phyloP scores from a whole-genome alignment of 2,329 filamentous ascomycete species.

The Madurella fahalii region DNA sequence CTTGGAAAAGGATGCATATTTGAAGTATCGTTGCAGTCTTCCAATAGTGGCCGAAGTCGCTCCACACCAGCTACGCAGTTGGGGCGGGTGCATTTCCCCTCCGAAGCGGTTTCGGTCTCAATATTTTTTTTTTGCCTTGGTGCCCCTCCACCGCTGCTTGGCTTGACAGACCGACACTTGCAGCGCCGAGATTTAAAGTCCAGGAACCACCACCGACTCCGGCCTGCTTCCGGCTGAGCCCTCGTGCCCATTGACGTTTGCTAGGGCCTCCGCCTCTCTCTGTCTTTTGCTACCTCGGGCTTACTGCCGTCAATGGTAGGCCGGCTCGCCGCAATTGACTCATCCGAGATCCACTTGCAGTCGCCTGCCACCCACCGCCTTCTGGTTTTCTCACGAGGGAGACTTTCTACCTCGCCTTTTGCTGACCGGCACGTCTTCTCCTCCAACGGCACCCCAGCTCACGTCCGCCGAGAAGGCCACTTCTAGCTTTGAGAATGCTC shows the following conservation, averaged over 20 bases:
- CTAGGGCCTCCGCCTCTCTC: conserved; percentile 17
- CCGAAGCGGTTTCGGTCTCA: conserved; percentile 26
- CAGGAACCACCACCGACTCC: conserved; percentile 16
- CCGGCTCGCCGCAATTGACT: conserved; percentile 21
- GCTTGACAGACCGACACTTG: conserved; percentile 12
- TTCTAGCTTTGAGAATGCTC: conserved; percentile 35
- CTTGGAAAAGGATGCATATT: conserved; percentile 2
- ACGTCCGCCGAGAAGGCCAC: neutral
- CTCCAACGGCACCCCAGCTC: neutral
- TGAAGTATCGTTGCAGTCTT: neutral
- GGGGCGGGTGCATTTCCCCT: conserved; percentile 10
- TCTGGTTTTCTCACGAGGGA: neutral
- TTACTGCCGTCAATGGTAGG: conserved; percentile 23
- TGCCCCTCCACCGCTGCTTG: conserved; percentile 26
- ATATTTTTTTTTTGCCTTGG: conserved; percentile 26
- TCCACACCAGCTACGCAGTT: conserved; percentile 6
- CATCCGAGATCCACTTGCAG: conserved; percentile 17
- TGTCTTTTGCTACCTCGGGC: conserved; percentile 11
- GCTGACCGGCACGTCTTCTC: neutral
- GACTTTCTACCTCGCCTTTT: neutral
- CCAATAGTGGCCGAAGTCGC: conserved; percentile 11
- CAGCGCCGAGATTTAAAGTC: conserved; percentile 13
- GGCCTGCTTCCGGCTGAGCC: conserved; percentile 16
- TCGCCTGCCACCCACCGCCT: neutral
- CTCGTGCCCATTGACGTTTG: conserved; percentile 22